Evolutionary conservation across 2,329 filamentous ascomycete species (phyloP).

Genomic region (Phoma sp.): DNA sequence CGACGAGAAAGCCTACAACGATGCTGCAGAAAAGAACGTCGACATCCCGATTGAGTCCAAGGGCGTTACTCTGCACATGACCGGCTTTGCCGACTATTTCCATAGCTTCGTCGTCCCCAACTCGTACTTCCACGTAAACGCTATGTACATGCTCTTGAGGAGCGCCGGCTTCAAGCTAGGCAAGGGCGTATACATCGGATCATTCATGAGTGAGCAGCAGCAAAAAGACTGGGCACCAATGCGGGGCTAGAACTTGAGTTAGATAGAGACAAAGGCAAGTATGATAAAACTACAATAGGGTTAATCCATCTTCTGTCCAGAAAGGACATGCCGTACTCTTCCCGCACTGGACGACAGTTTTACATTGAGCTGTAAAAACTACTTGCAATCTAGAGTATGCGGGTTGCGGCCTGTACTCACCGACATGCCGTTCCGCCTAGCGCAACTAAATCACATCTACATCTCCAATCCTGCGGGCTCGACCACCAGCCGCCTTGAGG

Average conservation of each 20-base stretch:
- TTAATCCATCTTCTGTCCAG: too few species aligned
- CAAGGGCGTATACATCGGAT: constrained; percentile 21
- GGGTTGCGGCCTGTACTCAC: too few species aligned
- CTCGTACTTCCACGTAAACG: constrained; percentile 32
- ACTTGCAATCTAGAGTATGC: too few species aligned
- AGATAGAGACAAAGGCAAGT: not conserved
- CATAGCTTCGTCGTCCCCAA: constrained; percentile 28
- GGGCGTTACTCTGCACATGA: constrained; percentile 21
- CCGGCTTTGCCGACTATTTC: constrained; percentile 21
- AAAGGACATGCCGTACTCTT: too few species aligned
- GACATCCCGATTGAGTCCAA: constrained; percentile 13
- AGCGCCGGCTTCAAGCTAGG: constrained; percentile 27
- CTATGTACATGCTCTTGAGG: constrained; percentile 33
- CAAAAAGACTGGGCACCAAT: constrained; percentile 25
- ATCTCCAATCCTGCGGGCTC: too few species aligned
- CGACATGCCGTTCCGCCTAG: too few species aligned
- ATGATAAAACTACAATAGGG: too few species aligned
- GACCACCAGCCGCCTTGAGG: too few species aligned
- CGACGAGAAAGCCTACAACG: constrained; percentile 27
- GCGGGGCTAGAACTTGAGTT: not conserved
- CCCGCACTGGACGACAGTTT: too few species aligned
- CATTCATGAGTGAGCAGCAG: constrained; percentile 29
- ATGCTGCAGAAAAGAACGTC: constrained; percentile 22
- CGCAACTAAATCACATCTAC: too few species aligned
- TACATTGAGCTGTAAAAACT: too few species aligned